Conservation (phyloP, 1,284 basidiomycete genomes). For the Puccinia novopanici region DNA sequence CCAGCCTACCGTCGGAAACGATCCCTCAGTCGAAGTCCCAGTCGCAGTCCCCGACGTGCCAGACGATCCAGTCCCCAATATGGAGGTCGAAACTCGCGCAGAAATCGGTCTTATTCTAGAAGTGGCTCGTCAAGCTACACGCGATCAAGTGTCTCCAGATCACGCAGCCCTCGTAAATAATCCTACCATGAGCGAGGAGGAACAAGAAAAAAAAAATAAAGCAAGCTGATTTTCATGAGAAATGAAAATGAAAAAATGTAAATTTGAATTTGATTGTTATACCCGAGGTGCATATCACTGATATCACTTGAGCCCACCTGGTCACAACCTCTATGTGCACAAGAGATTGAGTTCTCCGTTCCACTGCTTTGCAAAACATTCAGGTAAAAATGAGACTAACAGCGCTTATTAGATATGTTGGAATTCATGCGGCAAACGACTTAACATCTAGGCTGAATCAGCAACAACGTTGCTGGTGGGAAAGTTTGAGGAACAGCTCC, state of each 20-base stretch:
- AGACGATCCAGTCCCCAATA: slow-evolving; percentile 41
- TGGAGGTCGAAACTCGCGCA: slow-evolving; percentile 18
- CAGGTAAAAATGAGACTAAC: no score
- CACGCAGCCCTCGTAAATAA: slow-evolving; percentile 43
- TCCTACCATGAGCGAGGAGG: not conserved
- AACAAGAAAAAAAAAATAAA: no score
- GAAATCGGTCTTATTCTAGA: slow-evolving; percentile 43
- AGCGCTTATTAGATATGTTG: no score
- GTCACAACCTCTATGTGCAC: not conserved
- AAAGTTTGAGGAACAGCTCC: no score
- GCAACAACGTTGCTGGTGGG: no score
- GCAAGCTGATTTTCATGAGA: not conserved
- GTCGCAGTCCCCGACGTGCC: slow-evolving; percentile 27
- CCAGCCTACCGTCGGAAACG: slow-evolving; percentile 27
- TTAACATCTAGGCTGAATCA: no score
- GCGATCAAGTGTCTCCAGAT: slow-evolving; percentile 43
- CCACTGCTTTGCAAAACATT: no score
- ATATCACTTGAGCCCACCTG: not conserved
- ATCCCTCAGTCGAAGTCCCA: slow-evolving; percentile 35
- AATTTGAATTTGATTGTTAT: not conserved
- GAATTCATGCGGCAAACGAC: no score
- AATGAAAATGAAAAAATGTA: no score
- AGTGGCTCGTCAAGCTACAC: slow-evolving; percentile 42
- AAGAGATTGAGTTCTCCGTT: not conserved
- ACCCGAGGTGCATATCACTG: not conserved